Evolutionary conservation across 345 rosid genomes (phyloP).

Genomic region (Eutrema yunnanense): DNA sequence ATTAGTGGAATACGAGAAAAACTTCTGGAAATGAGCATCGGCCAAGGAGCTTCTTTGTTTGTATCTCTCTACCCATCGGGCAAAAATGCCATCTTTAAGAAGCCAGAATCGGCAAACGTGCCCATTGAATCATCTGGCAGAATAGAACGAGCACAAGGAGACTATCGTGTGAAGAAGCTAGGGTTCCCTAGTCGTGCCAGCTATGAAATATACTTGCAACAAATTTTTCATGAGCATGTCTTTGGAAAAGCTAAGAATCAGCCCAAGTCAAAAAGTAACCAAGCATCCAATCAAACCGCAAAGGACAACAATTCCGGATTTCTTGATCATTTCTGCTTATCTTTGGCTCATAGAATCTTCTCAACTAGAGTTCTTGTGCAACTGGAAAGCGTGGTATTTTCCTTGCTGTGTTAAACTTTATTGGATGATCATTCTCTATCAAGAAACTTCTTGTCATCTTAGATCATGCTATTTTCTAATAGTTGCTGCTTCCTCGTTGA

Average conservation of each 20-base stretch:
- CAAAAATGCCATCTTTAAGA: slow-evolving; percentile 31
- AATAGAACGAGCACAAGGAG: slow-evolving; percentile 32
- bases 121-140: slow-evolving; percentile 46
- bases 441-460: not conserved
- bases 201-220: slow-evolving; percentile 81
- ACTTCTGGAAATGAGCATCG: slow-evolving; percentile 62
- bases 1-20: slow-evolving; percentile 83
- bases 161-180: slow-evolving; percentile 32
- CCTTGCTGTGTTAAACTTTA: not conserved
- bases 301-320: slow-evolving; percentile 54
- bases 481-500: not conserved
- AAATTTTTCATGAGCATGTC: slow-evolving; percentile 64
- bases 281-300: slow-evolving; percentile 40
- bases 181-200: slow-evolving; percentile 48
- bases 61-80: slow-evolving; percentile 58
- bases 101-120: slow-evolving; percentile 33
- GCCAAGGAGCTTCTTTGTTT: slow-evolving; percentile 67
- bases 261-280: slow-evolving; percentile 33
- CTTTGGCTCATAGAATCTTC: slow-evolving; percentile 85
- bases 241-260: slow-evolving; percentile 48
- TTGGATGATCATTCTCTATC: slow-evolving; percentile 1
- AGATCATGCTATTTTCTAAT: not conserved
- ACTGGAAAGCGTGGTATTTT: slow-evolving; percentile 73
- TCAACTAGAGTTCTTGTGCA: slow-evolving; percentile 62
- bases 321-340: slow-evolving; percentile 83